Base-by-base conservation (phyloP, 192 early-diverging fungal genomes). In the Coemansia sp. region DNA sequence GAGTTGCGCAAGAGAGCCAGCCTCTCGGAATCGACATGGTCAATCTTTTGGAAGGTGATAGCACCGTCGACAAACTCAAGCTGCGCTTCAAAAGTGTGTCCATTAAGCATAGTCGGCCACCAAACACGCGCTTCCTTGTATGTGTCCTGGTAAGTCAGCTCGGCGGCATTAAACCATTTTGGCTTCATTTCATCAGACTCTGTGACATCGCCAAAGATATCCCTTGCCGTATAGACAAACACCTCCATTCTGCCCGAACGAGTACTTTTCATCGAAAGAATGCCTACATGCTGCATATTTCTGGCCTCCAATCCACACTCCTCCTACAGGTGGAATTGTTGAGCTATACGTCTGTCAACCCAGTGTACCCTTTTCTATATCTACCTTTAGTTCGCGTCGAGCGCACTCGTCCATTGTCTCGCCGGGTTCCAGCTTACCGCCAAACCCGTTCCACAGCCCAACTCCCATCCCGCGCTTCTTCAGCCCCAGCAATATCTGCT, bases 121-220 rank as follows among this genome's bases (percentile, higher is more conserved):
- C 76, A 79, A 27, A 66, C 29, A 27, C 18, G 60, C 4, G 76
- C 69, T 34, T 79, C 76, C 1, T 27, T 26, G 34, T 79, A 85
- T 79, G 86, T 84, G 14, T 72, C 34, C n/a, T 76, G 63, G 56
- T 67, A 91, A 0, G 90, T 87, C 58, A 91, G 78, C 14, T 72
- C 57, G 7, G 65, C 58, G 15, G 68, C 73, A 5, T 52, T 46
- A 44, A 84, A 90, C 90, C 90, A 91, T 68, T 84, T 62, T 7
- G 90, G 90, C 36, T 65, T 54, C 90, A 91, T 91, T 55, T 91
- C 90, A 8, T 91, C 88, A 0, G 87, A 85, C 84, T 91, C 89
- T 39, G 36, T 48, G 17, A 85, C 69, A 12, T 65, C 56, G 7
- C 88, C 90, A 4, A 69, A 38, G 40, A 76, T 81, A 0, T 72